Conservation (phyloP, 768 basidiomycete species). For the Lentinus brumalis region DNA sequence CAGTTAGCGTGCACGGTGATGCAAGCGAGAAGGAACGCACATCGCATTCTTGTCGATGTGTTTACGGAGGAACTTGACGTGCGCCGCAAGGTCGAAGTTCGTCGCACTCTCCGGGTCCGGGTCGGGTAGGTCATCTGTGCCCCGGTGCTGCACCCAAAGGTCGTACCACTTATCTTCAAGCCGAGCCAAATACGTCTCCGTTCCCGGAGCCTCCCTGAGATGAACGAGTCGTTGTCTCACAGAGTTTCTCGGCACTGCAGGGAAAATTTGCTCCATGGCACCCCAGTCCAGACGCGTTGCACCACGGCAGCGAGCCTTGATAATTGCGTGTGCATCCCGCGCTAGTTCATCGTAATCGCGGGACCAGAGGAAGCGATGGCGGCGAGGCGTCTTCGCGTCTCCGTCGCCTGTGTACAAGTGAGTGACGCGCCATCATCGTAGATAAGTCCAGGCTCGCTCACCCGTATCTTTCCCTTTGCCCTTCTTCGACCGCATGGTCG, state of each 20-base stretch:
- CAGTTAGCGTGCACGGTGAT: neutral
- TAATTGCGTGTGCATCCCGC: slow-evolving; percentile 80
- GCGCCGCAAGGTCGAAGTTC: slow-evolving; percentile 80
- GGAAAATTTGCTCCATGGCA: slow-evolving; percentile 79
- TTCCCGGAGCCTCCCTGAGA: slow-evolving; percentile 62
- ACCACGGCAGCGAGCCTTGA: slow-evolving; percentile 74
- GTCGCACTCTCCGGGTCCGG: slow-evolving; percentile 63
- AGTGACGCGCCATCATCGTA: neutral
- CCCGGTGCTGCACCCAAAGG: slow-evolving; percentile 73
- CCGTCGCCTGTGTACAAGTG: neutral
- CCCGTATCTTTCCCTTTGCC: slow-evolving; percentile 35
- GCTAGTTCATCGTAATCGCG: slow-evolving; percentile 87
- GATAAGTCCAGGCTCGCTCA: slow-evolving; percentile 4
- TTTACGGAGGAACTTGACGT: slow-evolving; percentile 77
- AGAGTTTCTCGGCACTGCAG: slow-evolving; percentile 69
- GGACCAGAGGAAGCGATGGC: slow-evolving; percentile 82
- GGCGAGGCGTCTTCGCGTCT: slow-evolving; percentile 35
- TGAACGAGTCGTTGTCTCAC: slow-evolving; percentile 69
- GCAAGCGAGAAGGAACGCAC: slow-evolving; percentile 49
- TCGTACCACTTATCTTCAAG: slow-evolving; percentile 83
- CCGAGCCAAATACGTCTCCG: slow-evolving; percentile 73
- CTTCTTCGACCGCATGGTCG: slow-evolving; percentile 32
- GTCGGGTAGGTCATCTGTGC: slow-evolving; percentile 69
- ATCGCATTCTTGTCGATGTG: slow-evolving; percentile 85
- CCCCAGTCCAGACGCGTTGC: slow-evolving; percentile 65